phyloP scores from a whole-genome alignment of 2,329 filamentous ascomycete species.

The Phyllachora maydis region DNA sequence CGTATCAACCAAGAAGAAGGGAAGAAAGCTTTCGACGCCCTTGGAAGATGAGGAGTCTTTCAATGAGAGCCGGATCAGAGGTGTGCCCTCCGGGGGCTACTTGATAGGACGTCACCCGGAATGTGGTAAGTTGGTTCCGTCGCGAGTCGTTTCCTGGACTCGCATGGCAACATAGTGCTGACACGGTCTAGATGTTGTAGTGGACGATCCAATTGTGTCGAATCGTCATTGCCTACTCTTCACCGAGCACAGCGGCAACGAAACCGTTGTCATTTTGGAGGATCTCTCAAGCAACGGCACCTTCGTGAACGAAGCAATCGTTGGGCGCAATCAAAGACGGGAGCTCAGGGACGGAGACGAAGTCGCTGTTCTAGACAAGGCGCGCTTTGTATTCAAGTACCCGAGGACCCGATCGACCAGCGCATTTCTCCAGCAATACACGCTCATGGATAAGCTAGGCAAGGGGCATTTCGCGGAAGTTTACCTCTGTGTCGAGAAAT shows the following conservation, averaged over 20 bases:
- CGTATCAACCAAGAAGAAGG: conserved; percentile 13
- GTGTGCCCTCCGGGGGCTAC: conserved; percentile 59
- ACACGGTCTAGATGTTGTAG: conserved; percentile 55
- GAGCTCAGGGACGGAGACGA: conserved; percentile 83
- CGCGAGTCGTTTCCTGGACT: conserved; percentile 1
- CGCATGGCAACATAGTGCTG: conserved; percentile 9
- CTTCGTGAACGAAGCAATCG: conserved; percentile 77
- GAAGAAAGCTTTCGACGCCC: conserved; percentile 19
- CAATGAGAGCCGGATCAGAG: conserved; percentile 38
- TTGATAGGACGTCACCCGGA: conserved; percentile 84
- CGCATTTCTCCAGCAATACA: conserved; percentile 73
- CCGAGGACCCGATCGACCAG: conserved; percentile 55
- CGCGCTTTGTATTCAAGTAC: conserved; percentile 82
- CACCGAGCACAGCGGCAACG: conserved; percentile 14
- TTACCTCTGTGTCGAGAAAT: conserved; percentile 74
- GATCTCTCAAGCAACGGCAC: conserved; percentile 94
- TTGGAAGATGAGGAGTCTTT: conserved; percentile 36
- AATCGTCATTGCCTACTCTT: conserved; percentile 51
- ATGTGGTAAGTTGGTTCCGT: too few relatives aligned
- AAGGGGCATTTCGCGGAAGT: conserved; percentile 94
- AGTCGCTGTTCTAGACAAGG: conserved; percentile 67
- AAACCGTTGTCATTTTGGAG: conserved; percentile 55
- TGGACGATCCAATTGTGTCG: conserved; percentile 64
- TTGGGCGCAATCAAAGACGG: conserved; percentile 80
- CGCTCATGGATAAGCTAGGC: conserved; percentile 63